Base-by-base conservation (phyloP, 768 basidiomycete genomes). In the Termitomyces bulborhizus region DNA sequence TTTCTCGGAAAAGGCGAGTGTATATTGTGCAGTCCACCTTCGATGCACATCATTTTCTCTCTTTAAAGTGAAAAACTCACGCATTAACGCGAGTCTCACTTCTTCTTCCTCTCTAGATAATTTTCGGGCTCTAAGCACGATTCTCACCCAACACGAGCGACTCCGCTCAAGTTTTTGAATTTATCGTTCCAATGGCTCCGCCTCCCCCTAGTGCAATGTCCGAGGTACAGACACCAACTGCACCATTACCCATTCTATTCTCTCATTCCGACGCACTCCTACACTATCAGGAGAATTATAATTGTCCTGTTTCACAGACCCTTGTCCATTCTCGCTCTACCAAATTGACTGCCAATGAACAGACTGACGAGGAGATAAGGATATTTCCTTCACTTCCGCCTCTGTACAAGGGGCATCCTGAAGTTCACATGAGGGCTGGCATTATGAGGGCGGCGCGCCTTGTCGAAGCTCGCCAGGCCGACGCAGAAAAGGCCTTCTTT, bases 401-500 rank as follows among this genome's bases (percentile, higher is more conserved):
- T n/a, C 77, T 93, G 36, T 69, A 76, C 62, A 74, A 73, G 54
- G 90, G 89, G 16, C 86, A 87, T 61, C 81, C 87, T 26, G 84
- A 87, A 49, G 65, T 88, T 36, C 90, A 90, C 65, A 77, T 93
- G 51, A 76, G 88, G 46, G 82, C 82, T 57, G 88, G 88, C 18
- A 80, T 93, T 52, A 83, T 90, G 73, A 76, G 77, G 27, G 84
- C 87, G 0, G 73, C 77, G 4, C 72, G 72, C 53, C 73, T 77
- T 32, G 71, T 77, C n/a, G 76, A 77, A 36, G 75, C 75, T 21
- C 74, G 80, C 54, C 78, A 80, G 57, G 76, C 77, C 16, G 85
- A 92, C 64, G 88, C 93, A 8, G 96, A 98, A 73, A 86, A 85
- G 55, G 96, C 97, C 5, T 98, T 98, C 71, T 98, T 97, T 64